These are phyloP conservation scores for Nothophaeocryptopus gaeumannii DNA, from an alignment of 2,329 filamentous ascomycete species.

Conservation along the genomic window DNA sequence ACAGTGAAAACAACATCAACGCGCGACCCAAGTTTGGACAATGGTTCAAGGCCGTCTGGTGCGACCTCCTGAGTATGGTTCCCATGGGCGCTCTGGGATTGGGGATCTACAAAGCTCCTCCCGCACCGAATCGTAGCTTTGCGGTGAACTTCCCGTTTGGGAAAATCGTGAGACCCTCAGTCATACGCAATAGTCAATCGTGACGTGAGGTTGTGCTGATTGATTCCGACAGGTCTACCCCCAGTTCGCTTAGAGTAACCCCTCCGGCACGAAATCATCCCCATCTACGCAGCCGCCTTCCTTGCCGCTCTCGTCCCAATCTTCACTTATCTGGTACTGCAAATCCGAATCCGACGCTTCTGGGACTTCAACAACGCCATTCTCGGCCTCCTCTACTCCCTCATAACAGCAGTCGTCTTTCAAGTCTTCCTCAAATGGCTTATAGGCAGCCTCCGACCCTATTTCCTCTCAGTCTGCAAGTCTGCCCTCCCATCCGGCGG, in stretches of 20 bases:
- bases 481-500: constrained; percentile 49
- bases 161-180: constrained; percentile 3
- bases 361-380: constrained; percentile 64
- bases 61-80: constrained; percentile 66
- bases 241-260: constrained; percentile 64
- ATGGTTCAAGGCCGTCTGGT: constrained; percentile 65
- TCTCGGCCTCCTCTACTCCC: constrained; percentile 66
- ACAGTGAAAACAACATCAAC: constrained; percentile 3
- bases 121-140: constrained; percentile 5
- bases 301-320: constrained; percentile 65
- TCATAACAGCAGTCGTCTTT: constrained; percentile 70
- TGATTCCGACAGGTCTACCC: constrained; percentile 47
- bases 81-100: constrained; percentile 7
- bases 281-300: constrained; percentile 68
- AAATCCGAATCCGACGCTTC: constrained; percentile 44
- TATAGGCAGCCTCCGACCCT: constrained; percentile 69
- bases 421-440: constrained; percentile 75
- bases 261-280: constrained; percentile 66
- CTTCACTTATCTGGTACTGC: constrained; percentile 61
- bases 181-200: background rate
- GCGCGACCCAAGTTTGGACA: constrained; percentile 62
- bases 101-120: constrained; percentile 7
- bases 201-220: background rate
- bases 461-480: constrained; percentile 69
- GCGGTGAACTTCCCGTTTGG: constrained; percentile 3